phyloP scores from a whole-genome alignment of 2,329 filamentous ascomycete genomes.

The Apiospora phragmitis region DNA sequence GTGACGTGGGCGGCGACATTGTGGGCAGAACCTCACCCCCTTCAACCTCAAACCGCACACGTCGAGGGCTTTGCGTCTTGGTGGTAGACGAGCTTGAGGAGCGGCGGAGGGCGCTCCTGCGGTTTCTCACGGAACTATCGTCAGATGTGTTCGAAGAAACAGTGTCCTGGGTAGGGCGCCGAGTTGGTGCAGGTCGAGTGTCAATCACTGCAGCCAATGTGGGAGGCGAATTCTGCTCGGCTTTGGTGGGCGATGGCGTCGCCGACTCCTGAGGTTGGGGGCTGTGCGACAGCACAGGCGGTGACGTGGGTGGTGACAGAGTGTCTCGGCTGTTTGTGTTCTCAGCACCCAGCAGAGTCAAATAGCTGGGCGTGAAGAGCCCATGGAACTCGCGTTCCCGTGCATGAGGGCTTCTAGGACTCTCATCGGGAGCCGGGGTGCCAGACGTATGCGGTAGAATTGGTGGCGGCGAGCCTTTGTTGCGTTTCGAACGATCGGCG shows the following conservation, averaged over 20 bases:
- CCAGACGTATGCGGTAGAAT: constrained; percentile 40
- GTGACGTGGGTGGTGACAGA: constrained; percentile 17
- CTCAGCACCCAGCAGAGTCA: constrained; percentile 57
- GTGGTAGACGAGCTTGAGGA: constrained; percentile 51
- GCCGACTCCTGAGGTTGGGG: constrained; percentile 29
- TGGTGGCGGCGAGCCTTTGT: constrained; percentile 39
- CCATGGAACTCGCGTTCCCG: constrained; percentile 62
- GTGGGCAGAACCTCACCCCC: constrained; percentile 63
- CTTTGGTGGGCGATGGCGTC: constrained; percentile 18
- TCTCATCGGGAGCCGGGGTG: constrained; percentile 33
- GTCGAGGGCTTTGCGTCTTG: constrained; percentile 54
- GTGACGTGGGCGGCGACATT: constrained; percentile 48
- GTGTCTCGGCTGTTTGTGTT: constrained; percentile 17
- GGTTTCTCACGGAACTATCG: constrained; percentile 48
- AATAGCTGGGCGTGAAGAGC: constrained; percentile 62
- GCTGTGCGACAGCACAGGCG: constrained; percentile 17
- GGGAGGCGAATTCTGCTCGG: constrained; percentile 12
- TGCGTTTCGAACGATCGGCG: constrained; percentile 24
- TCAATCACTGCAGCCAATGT: constrained; percentile 20
- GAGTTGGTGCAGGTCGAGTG: constrained; percentile 36
- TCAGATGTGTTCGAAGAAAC: constrained; percentile 54
- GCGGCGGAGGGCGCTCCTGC: constrained; percentile 59
- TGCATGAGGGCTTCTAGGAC: constrained; percentile 49
- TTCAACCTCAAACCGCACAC: constrained; percentile 63
- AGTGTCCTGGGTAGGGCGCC: constrained; percentile 47